These are phyloP conservation scores for Cladosporium sphaerospermum DNA, from an alignment of 2,329 filamentous ascomycete genomes.

Conservation along the genomic window DNA sequence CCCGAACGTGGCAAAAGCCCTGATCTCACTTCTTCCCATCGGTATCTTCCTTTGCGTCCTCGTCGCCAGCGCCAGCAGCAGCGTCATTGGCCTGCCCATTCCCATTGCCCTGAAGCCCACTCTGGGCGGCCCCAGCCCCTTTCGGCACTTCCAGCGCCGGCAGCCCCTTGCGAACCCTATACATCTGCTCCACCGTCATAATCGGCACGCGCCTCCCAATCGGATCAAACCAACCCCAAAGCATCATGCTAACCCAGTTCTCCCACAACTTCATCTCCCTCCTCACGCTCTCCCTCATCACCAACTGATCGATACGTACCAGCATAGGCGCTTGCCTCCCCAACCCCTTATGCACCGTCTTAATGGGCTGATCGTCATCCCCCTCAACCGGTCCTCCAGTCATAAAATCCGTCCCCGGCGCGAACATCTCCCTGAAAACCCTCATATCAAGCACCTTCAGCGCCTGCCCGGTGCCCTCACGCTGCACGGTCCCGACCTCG, in stretches of 20 bases:
- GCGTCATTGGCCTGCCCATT: too few relatives aligned
- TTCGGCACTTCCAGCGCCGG: neutral
- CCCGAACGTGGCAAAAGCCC: too few relatives aligned
- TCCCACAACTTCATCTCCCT: slow-evolving; percentile 50
- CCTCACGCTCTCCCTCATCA: slow-evolving; percentile 51
- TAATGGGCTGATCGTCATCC: neutral
- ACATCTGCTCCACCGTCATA: neutral
- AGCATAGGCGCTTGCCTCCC: slow-evolving; percentile 30
- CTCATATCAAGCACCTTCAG: slow-evolving; percentile 13
- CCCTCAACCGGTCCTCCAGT: too few relatives aligned
- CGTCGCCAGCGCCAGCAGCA: too few relatives aligned
- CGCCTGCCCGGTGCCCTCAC: slow-evolving; percentile 40
- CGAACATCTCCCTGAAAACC: neutral
- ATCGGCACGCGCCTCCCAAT: neutral
- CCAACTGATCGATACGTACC: slow-evolving; percentile 51
- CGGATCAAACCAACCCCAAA: slow-evolving; percentile 45
- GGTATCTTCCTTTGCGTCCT: too few relatives aligned
- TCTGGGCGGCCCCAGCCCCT: too few relatives aligned
- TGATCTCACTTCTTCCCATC: too few relatives aligned
- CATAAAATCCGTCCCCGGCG: too few relatives aligned
- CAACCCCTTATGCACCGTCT: neutral
- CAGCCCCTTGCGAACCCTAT: slow-evolving; percentile 1
- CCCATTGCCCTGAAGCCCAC: too few relatives aligned
- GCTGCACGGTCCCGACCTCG: slow-evolving; percentile 48
- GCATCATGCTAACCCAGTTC: slow-evolving; percentile 51